Percentiles rank a stretch among this genome's conserved stretches.
These are phyloP conservation scores for Solanum hybrid DNA, from an alignment of 305 asterid species.

Conservation along the genomic window DNA sequence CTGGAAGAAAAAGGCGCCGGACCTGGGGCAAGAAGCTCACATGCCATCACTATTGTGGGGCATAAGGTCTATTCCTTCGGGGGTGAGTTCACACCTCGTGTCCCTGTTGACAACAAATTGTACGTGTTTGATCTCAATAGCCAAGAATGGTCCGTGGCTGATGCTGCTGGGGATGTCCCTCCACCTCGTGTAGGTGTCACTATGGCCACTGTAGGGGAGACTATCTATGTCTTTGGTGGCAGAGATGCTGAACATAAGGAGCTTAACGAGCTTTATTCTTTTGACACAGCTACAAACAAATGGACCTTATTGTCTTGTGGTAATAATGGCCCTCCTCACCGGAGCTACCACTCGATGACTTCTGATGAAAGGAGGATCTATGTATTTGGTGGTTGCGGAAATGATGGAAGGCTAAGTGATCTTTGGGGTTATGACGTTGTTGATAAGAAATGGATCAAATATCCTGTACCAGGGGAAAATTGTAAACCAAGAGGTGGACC, in stretches of 20 bases:
- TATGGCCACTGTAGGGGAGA: slow-evolving; percentile 50
- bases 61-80: slow-evolving; percentile 66
- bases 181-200: slow-evolving; percentile 91
- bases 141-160: slow-evolving; percentile 52
- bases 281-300: slow-evolving; percentile 38
- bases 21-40: slow-evolving; percentile 91
- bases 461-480: slow-evolving; percentile 41
- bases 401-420: slow-evolving; percentile 60
- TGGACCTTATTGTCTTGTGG: slow-evolving; percentile 59
- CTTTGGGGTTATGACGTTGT: slow-evolving; percentile 66
- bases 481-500: slow-evolving; percentile 86
- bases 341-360: slow-evolving; percentile 83
- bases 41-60: slow-evolving; percentile 68
- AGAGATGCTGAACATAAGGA: slow-evolving; percentile 67
- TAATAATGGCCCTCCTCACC: slow-evolving; percentile 38
- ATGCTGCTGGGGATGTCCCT: slow-evolving; percentile 46
- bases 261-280: slow-evolving; percentile 55
- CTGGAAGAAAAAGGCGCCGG: slow-evolving; percentile 59
- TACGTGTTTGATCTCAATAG: slow-evolving; percentile 47
- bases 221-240: slow-evolving; percentile 68
- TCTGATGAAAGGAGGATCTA: slow-evolving; percentile 49
- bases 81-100: slow-evolving; percentile 75
- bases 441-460: slow-evolving; percentile 41
- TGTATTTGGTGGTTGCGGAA: slow-evolving; percentile 81
- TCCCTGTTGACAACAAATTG: slow-evolving; percentile 71